Evolutionary conservation across 164 flowering plant genomes (phyloP).

Genomic region (Umbellularia californica): DNA sequence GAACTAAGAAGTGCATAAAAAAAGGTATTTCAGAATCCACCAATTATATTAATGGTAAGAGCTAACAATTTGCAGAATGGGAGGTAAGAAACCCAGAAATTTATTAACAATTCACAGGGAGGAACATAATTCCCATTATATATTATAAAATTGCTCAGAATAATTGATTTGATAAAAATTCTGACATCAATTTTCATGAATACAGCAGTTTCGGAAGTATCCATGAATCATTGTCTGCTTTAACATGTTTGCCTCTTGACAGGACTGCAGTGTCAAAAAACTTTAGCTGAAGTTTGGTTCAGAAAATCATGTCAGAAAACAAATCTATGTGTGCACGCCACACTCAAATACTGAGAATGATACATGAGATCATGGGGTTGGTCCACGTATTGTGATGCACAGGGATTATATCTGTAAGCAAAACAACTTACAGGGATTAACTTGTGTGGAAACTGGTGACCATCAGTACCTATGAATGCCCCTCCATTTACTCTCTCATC

Average conservation of each 20-base stretch:
- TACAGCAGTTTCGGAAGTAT: background rate
- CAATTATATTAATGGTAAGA: background rate
- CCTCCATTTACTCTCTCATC: conserved; percentile 94
- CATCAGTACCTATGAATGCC: conserved; percentile 73
- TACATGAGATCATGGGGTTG: background rate
- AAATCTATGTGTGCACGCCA: background rate
- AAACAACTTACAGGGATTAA: conserved; percentile 74
- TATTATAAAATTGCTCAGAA: background rate
- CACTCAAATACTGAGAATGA: background rate
- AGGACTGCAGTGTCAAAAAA: background rate
- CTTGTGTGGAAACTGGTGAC: conserved; percentile 83
- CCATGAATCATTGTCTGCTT: background rate
- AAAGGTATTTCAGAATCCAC: background rate
- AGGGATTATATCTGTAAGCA: background rate
- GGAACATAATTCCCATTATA: background rate
- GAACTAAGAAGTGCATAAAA: background rate
- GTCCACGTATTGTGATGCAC: background rate
- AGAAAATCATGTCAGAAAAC: background rate
- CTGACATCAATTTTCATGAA: background rate
- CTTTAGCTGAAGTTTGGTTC: background rate
- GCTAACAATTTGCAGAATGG: background rate
- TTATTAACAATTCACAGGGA: background rate
- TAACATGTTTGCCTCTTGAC: background rate
- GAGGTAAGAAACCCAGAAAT: background rate
- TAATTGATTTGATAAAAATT: background rate